phyloP scores from a whole-genome alignment of 805 yeast genomes.

The Kodamaea jinghongensis region DNA sequence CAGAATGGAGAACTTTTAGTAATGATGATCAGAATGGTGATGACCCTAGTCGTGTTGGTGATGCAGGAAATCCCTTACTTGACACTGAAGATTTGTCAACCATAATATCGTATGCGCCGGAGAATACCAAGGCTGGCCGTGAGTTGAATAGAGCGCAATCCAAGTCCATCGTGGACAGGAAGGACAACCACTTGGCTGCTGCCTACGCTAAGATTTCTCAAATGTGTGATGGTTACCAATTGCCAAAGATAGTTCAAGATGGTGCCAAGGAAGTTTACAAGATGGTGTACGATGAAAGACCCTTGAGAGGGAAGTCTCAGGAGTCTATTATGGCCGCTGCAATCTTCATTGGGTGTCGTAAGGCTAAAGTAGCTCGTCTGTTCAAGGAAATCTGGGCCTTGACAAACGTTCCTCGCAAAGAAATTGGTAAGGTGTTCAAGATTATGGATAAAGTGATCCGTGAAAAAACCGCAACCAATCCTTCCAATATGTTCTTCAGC shows the following conservation, averaged over 20 bases:
- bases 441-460: slow-evolving; percentile 63
- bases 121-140: slow-evolving; percentile 81
- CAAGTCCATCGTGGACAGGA: slow-evolving; percentile 78
- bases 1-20: slow-evolving; percentile 98
- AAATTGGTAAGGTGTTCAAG: slow-evolving; percentile 87
- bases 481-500: slow-evolving; percentile 37
- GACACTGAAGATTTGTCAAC: slow-evolving; percentile 92
- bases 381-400: slow-evolving; percentile 95
- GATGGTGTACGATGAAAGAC: slow-evolving; percentile 81
- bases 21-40: slow-evolving; percentile 98
- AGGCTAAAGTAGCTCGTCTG: slow-evolving; percentile 90
- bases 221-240: slow-evolving; percentile 94
- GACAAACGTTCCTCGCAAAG: slow-evolving; percentile 90
- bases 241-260: slow-evolving; percentile 94
- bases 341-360: slow-evolving; percentile 89
- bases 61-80: slow-evolving; percentile 87
- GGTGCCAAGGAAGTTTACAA: slow-evolving; percentile 97
- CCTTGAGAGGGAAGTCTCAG: slow-evolving; percentile 84
- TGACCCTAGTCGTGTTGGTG: slow-evolving; percentile 99
- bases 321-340: slow-evolving; percentile 97
- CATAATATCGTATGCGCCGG: slow-evolving; percentile 83
- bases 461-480: slow-evolving; percentile 54
- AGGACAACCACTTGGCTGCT: slow-evolving; percentile 80
- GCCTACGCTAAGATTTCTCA: slow-evolving; percentile 91
- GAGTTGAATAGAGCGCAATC: slow-evolving; percentile 90